Evolutionary conservation across 495 filamentous ascomycete species (phyloP), one percentile per base, ranked within the genome.

Genomic region (Aspergillus bertholletiae): DNA sequence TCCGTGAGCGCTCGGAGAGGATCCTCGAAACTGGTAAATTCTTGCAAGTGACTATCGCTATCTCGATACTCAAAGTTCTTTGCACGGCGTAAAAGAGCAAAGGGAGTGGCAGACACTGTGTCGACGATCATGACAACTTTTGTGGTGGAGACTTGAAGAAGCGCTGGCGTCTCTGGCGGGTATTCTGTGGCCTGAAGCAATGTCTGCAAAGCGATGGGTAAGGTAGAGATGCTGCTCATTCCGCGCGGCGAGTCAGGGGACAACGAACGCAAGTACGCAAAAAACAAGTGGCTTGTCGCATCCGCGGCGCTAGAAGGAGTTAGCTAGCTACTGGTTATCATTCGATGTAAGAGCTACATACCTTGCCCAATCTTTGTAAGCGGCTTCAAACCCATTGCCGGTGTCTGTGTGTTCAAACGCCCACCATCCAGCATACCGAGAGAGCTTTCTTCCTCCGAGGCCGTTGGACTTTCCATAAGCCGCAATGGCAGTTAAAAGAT

Each of bases 101-200:
- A 97, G 7, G 94, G 94, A 0, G 93, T 97, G 0, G 94, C 91
- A 2, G 94, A 97, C 21, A 98, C 93, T 6, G 87, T 88, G 56
- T 97, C 90, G 27, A 98, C 94, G 57, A 96, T 93, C 89, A 98
- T 96, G 37, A 93, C 87, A 5, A 98, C 92, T 64, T 89, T 90
- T 48, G 91, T 86, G 3, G 92, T 95, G 0, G 84, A 75, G 7
- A 87, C 84, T 61, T 94, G 89, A 56, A 96, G 78, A 20, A 95
- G 79, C 1, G 81, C 79, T 5, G 91, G 89, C 34, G 83, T 82
- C 60, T 89, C 84, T 7, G 94, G 94, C 2, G 94, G 94, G 62
- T 98, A 98, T 72, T 97, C 92, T 47, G 94, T 96, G 49, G 93
- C 91, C 62, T 93, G 84, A 45, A 97, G 80, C 7, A 98, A 79